Base-by-base conservation (phyloP, 441 rosid species). In the Melastoma candidum region DNA sequence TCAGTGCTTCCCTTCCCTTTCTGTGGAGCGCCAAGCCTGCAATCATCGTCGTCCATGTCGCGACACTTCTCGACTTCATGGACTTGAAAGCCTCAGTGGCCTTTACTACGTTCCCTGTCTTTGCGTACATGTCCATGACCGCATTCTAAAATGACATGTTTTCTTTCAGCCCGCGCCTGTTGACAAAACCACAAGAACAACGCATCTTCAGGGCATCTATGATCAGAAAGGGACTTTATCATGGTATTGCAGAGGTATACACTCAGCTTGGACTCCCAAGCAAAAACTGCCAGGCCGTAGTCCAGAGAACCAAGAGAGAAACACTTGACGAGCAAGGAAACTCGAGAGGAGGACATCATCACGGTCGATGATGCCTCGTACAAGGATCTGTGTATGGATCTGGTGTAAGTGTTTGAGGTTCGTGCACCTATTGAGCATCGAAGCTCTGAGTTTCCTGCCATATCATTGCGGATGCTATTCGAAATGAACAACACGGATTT, bases 11-110 rank as follows among this genome's bases (percentile, higher is more conserved):
- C 56, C 63, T 70, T 46, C 86, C 90, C 1, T 60, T 70, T 12
- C 89, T 87, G 41, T 87, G 86, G 1, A 76, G 60, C 57, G 92
- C 89, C 49, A 82, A 47, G 2, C 88, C 89, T 8, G 74, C 75
- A 9, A 84, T 74, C 68, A 81, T 68, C 2, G 84, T 76, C 26
- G 93, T 82, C 92, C 94, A 86, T 66, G 87, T 70, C 46, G 82
- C 70, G 7, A 77, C 80, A 63, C 61, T 82, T 49, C 64, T 84
- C 48, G 57, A 63, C 14, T 54, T 65, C 69, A 64, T 60, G 43
- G 58, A 54, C 53, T 73, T 76, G 67, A 82, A 87, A n/a, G 69
- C 77, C 41, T 58, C 68, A 65, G 71, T 56, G 1, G 82, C 95
- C 64, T 71, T 71, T 25, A 47, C 53, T 44, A 84, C 70, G 26